Evolutionary conservation across 176 grass and related monocot genomes (phyloP).

Genomic region (Puya raimondii): DNA sequence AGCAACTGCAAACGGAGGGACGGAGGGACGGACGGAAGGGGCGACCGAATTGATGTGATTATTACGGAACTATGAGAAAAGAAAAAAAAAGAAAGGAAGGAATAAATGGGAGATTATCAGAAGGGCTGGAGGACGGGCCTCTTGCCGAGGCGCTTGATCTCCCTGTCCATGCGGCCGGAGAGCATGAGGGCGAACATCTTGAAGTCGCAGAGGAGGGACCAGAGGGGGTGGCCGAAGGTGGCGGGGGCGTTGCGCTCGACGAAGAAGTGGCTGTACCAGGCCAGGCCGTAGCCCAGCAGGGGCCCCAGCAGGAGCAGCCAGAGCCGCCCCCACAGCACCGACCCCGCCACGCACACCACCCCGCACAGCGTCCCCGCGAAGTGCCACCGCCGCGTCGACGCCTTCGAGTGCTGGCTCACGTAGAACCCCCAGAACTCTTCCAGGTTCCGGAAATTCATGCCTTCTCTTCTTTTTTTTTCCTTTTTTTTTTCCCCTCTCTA

Average conservation of each 20-base stretch:
- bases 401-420: slow-evolving; percentile 76
- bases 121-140: slow-evolving; percentile 12
- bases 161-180: slow-evolving; percentile 51
- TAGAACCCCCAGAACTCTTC: slow-evolving; percentile 85
- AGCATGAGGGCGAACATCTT: slow-evolving; percentile 68
- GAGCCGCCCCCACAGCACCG: slow-evolving; percentile 36
- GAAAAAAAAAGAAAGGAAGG: no score
- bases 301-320: slow-evolving; percentile 34
- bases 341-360: slow-evolving; percentile 35
- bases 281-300: slow-evolving; percentile 55
- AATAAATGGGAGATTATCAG: not conserved
- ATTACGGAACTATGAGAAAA: no score
- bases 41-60: no score
- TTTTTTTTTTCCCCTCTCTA: not conserved
- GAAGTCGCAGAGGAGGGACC: slow-evolving; percentile 71
- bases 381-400: slow-evolving; percentile 62
- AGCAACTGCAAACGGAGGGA: no score
- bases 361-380: slow-evolving; percentile 52
- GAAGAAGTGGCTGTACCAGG: slow-evolving; percentile 91
- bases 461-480: not conserved
- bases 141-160: slow-evolving; percentile 53
- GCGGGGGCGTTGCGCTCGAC: slow-evolving; percentile 63
- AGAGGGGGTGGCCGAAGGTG: slow-evolving; percentile 64
- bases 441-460: slow-evolving; percentile 42
- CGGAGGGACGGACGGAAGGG: no score